phyloP scores from a whole-genome alignment of 1,139 yeast genomes.

The Blastobotrys petasosporus region DNA sequence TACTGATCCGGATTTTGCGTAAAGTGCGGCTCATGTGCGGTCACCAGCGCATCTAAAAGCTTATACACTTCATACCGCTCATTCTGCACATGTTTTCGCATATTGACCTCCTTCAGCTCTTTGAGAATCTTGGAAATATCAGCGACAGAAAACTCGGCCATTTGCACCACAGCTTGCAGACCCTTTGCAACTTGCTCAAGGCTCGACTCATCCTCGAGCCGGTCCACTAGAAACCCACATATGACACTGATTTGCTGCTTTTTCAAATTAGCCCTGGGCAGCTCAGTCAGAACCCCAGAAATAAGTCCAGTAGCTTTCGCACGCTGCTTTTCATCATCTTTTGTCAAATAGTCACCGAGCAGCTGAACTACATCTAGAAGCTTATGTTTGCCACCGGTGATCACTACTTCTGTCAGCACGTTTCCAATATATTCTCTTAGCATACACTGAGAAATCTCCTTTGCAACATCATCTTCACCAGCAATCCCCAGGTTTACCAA shows the following conservation, averaged over 20 bases:
- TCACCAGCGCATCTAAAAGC: conserved; percentile 40
- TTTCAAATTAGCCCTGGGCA: conserved; percentile 40
- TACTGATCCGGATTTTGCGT: conserved; percentile 28
- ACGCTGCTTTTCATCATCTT: conserved; percentile 49
- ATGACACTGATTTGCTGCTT: conserved; percentile 65
- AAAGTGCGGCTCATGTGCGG: conserved; percentile 22
- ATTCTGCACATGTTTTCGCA: conserved; percentile 59
- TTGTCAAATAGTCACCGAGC: conserved; percentile 59
- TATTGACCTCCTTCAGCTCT: conserved; percentile 47
- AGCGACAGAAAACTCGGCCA: conserved; percentile 32
- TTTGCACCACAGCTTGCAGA: conserved; percentile 45
- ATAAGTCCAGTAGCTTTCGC: conserved; percentile 51
- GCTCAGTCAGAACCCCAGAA: conserved; percentile 42
- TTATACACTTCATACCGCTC: conserved; percentile 57
- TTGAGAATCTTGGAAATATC: conserved; percentile 36
- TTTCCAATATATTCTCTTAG: no score
- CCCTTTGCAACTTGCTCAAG: conserved; percentile 52
- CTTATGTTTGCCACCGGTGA: conserved; percentile 37
- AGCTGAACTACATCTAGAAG: conserved; percentile 50
- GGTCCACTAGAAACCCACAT: conserved; percentile 55
- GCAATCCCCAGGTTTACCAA: conserved; percentile 29
- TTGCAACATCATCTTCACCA: conserved; percentile 33
- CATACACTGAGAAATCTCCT: conserved; percentile 26
- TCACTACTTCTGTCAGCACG: conserved; percentile 8
- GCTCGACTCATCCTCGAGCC: conserved; percentile 60